Conservation (phyloP, 208 protist species). For the Leishmania braziliensis region DNA sequence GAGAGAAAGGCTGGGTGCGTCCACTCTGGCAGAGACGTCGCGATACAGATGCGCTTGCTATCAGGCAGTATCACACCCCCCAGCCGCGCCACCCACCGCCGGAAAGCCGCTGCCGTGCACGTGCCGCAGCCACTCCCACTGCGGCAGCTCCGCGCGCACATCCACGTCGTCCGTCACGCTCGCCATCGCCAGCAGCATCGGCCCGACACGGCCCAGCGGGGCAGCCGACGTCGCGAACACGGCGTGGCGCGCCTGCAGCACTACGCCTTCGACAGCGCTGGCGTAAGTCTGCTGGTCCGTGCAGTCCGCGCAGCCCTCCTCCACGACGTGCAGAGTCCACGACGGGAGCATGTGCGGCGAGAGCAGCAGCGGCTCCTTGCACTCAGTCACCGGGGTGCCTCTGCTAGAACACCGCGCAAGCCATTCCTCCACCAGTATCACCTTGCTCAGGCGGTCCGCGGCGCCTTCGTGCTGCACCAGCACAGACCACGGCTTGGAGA, state of each 20-base stretch:
- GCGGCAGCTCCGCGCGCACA: slow-evolving; percentile 3
- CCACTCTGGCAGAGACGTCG: slow-evolving; percentile 87
- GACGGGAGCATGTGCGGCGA: neutral
- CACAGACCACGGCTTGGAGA: slow-evolving; percentile 1
- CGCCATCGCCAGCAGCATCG: slow-evolving; percentile 34
- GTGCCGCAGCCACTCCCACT: slow-evolving; percentile 25
- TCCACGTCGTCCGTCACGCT: slow-evolving; percentile 33
- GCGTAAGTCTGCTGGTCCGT: neutral
- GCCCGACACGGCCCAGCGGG: slow-evolving; percentile 24
- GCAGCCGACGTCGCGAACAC: slow-evolving; percentile 17
- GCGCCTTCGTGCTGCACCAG: slow-evolving; percentile 9
- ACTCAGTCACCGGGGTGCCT: neutral
- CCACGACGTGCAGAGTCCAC: slow-evolving; percentile 7
- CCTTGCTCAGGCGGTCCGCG: neutral
- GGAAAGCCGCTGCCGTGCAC: slow-evolving; percentile 9
- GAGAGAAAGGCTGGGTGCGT: slow-evolving; percentile 89
- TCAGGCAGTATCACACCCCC: slow-evolving; percentile 53
- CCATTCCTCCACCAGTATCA: no score
- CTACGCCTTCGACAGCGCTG: neutral
- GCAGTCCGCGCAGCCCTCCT: neutral
- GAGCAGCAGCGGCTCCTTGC: neutral
- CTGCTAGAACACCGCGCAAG: no score
- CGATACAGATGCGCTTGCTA: slow-evolving; percentile 80
- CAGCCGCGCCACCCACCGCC: neutral
- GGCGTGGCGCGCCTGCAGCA: neutral